Percentiles rank a stretch among this genome's conserved stretches.
phyloP scores from a whole-genome alignment of 495 filamentous ascomycete genomes.

The Penicillium cataractarum region DNA sequence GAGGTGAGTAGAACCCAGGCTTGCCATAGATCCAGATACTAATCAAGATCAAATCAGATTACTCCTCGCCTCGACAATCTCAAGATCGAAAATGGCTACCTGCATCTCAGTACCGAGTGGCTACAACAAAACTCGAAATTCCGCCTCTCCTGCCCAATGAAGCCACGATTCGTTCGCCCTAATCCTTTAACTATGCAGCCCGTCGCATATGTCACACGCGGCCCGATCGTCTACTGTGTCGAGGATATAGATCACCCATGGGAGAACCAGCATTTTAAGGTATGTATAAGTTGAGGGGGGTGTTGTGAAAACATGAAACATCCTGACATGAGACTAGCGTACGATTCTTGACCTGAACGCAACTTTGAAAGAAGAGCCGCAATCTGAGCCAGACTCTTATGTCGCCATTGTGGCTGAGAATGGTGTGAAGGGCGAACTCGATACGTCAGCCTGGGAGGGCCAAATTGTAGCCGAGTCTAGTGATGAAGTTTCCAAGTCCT shows the following conservation, averaged over 20 bases:
- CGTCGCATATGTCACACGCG: slow-evolving; percentile 53
- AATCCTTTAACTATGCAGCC: slow-evolving; percentile 57
- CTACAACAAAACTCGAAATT: slow-evolving; percentile 34
- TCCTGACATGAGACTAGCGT: slow-evolving; percentile 10
- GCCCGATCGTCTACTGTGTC: slow-evolving; percentile 61
- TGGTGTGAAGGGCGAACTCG: slow-evolving; percentile 36
- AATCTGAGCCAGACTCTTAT: slow-evolving; percentile 27
- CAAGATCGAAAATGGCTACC: slow-evolving; percentile 49
- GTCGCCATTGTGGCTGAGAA: slow-evolving; percentile 41
- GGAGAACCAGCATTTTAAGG: slow-evolving; percentile 60
- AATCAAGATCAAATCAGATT: slow-evolving; percentile 28
- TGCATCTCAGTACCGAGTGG: slow-evolving; percentile 46
- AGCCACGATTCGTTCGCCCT: slow-evolving; percentile 50
- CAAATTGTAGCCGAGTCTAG: slow-evolving; percentile 23
- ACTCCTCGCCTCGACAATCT: slow-evolving; percentile 23
- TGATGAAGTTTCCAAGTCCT: slow-evolving; percentile 14
- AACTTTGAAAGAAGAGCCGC: slow-evolving; percentile 23
- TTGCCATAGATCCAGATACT: slow-evolving; percentile 6
- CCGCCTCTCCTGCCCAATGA: slow-evolving; percentile 43
- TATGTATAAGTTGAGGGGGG: slow-evolving; percentile 13
- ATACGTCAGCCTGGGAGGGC: slow-evolving; percentile 33
- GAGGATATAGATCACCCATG: slow-evolving; percentile 62
- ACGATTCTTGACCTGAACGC: slow-evolving; percentile 27
- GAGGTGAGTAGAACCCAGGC: slow-evolving; percentile 27
- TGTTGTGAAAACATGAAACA: neutral